Evolutionary conservation across 2,329 filamentous ascomycete genomes (phyloP).

Genomic region (Cytospora leucostoma): DNA sequence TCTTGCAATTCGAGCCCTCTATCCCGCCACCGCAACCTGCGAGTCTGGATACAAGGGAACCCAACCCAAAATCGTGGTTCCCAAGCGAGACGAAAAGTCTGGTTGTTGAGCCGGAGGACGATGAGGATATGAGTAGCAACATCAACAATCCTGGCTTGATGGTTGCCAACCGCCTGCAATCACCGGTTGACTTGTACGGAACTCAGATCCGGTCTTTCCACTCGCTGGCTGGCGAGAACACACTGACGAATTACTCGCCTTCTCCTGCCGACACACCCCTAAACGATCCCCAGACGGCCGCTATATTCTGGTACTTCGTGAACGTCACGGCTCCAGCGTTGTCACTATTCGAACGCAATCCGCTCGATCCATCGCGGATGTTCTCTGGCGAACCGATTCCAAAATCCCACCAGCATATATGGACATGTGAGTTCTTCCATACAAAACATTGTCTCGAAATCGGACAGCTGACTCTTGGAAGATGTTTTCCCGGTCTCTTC

Average conservation of each 20-base stretch:
- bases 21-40: slow-evolving; percentile 5
- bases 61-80: slow-evolving; percentile 47
- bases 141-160: slow-evolving; percentile 45
- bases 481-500: slow-evolving; percentile 83
- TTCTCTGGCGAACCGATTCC: slow-evolving; percentile 64
- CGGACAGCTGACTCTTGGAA: slow-evolving; percentile 40
- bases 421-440: slow-evolving; percentile 54
- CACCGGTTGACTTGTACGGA: slow-evolving; percentile 44
- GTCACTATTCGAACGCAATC: slow-evolving; percentile 83
- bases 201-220: slow-evolving; percentile 53
- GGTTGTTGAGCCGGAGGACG: slow-evolving; percentile 63
- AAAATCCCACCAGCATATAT: slow-evolving; percentile 64
- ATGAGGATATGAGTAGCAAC: slow-evolving; percentile 45
- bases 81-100: slow-evolving; percentile 61
- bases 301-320: slow-evolving; percentile 89
- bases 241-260: slow-evolving; percentile 67
- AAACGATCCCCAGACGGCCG: slow-evolving; percentile 75
- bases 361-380: slow-evolving; percentile 69
- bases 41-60: slow-evolving; percentile 27
- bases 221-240: slow-evolving; percentile 48
- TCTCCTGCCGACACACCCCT: slow-evolving; percentile 70
- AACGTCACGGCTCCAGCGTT: slow-evolving; percentile 83
- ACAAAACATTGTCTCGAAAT: not conserved
- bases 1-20: slow-evolving; percentile 9
- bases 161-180: slow-evolving; percentile 40